phyloP scores from a whole-genome alignment of 768 basidiomycete genomes.

The Pleurotus cornucopiae region DNA sequence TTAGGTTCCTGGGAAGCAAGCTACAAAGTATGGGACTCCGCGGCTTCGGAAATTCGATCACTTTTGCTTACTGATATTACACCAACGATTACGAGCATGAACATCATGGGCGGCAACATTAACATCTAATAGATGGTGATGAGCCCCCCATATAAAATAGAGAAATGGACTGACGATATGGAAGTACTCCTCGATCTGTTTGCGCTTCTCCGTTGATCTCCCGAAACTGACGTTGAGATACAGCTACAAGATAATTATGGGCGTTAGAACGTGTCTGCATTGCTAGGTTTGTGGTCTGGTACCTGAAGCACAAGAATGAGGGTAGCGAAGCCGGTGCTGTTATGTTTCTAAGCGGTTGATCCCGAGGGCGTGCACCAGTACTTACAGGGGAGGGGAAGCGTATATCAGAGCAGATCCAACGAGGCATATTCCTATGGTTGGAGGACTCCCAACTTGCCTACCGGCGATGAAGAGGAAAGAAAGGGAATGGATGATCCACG shows the following conservation, averaged over 20 bases:
- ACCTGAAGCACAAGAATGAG: conserved; percentile 3
- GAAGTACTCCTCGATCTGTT: neutral
- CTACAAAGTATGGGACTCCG: neutral
- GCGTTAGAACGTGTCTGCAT: too few relatives aligned
- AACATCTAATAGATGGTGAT: neutral
- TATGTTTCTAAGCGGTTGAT: too few relatives aligned
- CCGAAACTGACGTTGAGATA: neutral
- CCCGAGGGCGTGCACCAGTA: neutral
- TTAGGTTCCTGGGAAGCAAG: neutral
- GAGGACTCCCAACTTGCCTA: neutral
- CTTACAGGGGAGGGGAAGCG: conserved; percentile 10
- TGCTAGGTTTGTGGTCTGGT: too few relatives aligned
- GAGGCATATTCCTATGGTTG: conserved; percentile 3
- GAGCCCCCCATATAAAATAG: neutral
- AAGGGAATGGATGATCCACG: conserved; percentile 9
- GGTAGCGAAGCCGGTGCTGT: neutral
- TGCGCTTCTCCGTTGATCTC: neutral
- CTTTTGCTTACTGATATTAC: neutral
- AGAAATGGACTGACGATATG: neutral
- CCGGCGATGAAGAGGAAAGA: conserved; percentile 7
- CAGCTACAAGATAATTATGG: neutral
- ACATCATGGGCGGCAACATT: neutral
- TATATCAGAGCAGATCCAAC: conserved; percentile 8
- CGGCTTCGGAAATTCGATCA: neutral
- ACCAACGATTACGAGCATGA: neutral